phyloP scores from a whole-genome alignment of 108 stramenopile genomes.

The Nannochloropsis salina region DNA sequence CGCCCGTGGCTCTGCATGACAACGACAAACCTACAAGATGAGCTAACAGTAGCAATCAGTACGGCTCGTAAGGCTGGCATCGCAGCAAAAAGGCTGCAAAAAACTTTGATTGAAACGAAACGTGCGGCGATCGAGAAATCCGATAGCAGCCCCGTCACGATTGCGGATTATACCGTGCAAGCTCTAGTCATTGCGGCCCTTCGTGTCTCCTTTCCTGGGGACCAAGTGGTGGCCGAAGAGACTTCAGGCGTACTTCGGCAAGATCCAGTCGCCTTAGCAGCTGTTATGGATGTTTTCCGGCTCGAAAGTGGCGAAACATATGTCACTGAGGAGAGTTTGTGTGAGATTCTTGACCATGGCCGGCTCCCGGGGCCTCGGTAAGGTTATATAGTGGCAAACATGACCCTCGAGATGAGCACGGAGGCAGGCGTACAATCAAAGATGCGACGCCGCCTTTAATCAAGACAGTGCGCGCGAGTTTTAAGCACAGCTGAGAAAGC shows the following conservation, averaged over 20 bases:
- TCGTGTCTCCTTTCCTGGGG: constrained; percentile 40
- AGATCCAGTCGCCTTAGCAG: constrained; percentile 27
- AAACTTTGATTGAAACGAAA: constrained; percentile 12
- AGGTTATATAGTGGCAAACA: neutral
- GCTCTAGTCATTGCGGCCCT: constrained; percentile 44
- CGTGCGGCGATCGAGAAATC: constrained; percentile 27
- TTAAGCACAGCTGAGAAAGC: too few relatives aligned
- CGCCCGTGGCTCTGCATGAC: neutral
- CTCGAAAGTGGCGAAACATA: neutral
- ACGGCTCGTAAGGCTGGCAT: neutral
- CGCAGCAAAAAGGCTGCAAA: neutral
- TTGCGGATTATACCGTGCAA: constrained; percentile 50
- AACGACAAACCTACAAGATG: neutral
- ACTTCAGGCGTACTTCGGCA: constrained; percentile 35
- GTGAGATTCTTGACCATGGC: constrained; percentile 36
- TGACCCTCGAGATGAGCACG: neutral
- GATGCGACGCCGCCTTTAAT: too few relatives aligned
- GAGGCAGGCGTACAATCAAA: neutral
- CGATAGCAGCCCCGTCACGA: constrained; percentile 47
- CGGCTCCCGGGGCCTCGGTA: neutral
- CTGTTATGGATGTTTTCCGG: constrained; percentile 30
- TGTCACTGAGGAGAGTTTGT: constrained; percentile 36
- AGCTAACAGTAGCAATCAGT: neutral
- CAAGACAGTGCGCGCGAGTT: too few relatives aligned
- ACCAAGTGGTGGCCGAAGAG: constrained; percentile 52